Evolutionary conservation across 1,284 basidiomycete species (phyloP), one percentile per base, ranked within the genome.

Genomic region (Mixia osmundae): DNA sequence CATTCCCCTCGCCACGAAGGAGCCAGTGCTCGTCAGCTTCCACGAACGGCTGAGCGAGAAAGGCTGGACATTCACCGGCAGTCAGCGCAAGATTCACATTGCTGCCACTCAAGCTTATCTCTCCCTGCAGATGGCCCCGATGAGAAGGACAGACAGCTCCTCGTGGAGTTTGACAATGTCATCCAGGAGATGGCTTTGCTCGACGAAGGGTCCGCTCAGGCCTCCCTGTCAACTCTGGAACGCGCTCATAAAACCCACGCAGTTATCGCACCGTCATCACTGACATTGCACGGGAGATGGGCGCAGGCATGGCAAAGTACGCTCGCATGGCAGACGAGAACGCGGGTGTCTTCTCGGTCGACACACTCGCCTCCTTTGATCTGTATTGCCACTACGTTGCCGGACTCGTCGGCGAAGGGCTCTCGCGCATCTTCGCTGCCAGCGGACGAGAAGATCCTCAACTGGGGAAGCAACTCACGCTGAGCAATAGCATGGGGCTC

Each of bases 321-420:
- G 72, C 78, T 2, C 76, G 82, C 51, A 70, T 74, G 47, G 73
- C 79, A 4, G 75, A 71, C 2, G 43, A 36, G 20, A 46, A 37
- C 25, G 43, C 3, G 65, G 68, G 35, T 61, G 24, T 24, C 12
- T 54, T 52, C 41, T 51, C 51, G 43, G 63, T 87, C 41, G 65
- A 70, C 39, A 71, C 72, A 8, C 60, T 80, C 44, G 62, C 68
- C 30, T 83, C 94, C 49, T 94, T 89, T 58, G 83, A 95, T 56
- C 66, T 95, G 9, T 97, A 99, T 61, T 97, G 91, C 55, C 89
- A 99, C 59, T 95, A 91, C 56, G 91, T 95, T 44, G 91, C 89
- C 3, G 91, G 89, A 2, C 71, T 97, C 39, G 89, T 97, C 43
- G 91, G 89, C 35, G 91, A 99, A 57, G 89, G 91, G 39, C 67